These are phyloP conservation scores for Pelargonium nanum DNA, from an alignment of 345 rosid species.

Conservation along the genomic window DNA sequence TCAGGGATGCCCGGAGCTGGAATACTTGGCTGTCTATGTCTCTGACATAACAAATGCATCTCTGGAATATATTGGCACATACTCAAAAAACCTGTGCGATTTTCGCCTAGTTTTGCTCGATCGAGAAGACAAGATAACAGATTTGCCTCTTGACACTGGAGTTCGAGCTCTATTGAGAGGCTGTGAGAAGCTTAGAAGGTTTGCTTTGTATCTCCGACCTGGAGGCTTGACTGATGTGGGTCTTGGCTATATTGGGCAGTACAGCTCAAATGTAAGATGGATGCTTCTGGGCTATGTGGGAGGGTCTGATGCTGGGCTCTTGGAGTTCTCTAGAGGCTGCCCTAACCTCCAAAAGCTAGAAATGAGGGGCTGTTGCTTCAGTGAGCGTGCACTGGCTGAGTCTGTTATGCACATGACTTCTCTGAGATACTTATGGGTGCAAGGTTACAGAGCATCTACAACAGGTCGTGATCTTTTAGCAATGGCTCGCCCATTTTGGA, in stretches of 20 bases:
- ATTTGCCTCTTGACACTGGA: constrained; percentile 84
- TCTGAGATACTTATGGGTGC: constrained; percentile 91
- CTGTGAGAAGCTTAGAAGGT: constrained; percentile 68
- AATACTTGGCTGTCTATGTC: constrained; percentile 77
- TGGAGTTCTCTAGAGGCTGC: constrained; percentile 77
- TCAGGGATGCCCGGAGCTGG: constrained; percentile 71
- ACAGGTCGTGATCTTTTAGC: constrained; percentile 45
- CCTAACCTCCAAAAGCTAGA: constrained; percentile 81
- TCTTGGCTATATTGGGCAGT: constrained; percentile 59
- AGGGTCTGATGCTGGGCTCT: constrained; percentile 59
- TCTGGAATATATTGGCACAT: constrained; percentile 50
- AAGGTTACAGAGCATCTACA: constrained; percentile 58
- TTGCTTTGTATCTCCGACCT: constrained; percentile 67
- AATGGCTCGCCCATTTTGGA: constrained; percentile 84
- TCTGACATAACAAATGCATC: constrained; percentile 75
- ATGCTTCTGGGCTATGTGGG: constrained; percentile 89
- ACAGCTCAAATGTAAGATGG: constrained; percentile 77
- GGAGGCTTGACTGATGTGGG: constrained; percentile 86
- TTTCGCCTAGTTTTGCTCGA: constrained; percentile 89
- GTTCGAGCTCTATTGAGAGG: constrained; percentile 77
- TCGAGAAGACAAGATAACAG: constrained; percentile 54
- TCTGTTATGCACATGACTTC: constrained; percentile 56
- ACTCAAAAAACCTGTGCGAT: constrained; percentile 62
- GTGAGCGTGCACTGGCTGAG: constrained; percentile 58
- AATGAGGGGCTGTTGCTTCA: constrained; percentile 89